A percentile compares a stretch with the other conserved stretches of the same genome.
phyloP scores from a whole-genome alignment of 768 basidiomycete species.

The Lanmaoa pseudosensibilis region DNA sequence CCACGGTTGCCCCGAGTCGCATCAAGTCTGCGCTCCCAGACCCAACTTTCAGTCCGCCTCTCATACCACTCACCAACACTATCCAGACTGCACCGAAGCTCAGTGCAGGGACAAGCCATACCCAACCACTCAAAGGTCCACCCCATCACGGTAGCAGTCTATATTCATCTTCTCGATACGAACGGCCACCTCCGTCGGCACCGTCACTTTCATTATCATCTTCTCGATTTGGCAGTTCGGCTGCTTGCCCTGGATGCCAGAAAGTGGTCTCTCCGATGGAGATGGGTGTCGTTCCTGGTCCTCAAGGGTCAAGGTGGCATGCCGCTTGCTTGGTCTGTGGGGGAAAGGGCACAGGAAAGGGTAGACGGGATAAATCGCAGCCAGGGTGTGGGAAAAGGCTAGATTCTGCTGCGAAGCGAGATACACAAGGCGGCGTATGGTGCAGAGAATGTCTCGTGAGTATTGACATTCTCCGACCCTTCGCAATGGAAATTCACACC shows the following conservation, averaged over 20 bases:
- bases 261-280: conserved; percentile 81
- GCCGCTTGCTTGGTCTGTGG: conserved; percentile 76
- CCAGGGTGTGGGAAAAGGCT: conserved; percentile 83
- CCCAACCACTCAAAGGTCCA: conserved; percentile 15
- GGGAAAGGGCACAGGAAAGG: conserved; percentile 51
- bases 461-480: conserved; percentile 6
- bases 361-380: conserved; percentile 52
- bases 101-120: conserved; percentile 1
- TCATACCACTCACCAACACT: conserved; percentile 20
- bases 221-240: conserved; percentile 39
- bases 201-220: conserved; percentile 16
- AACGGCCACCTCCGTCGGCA: conserved; percentile 21
- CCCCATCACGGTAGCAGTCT: conserved; percentile 9
- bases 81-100: conserved; percentile 10
- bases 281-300: conserved; percentile 80
- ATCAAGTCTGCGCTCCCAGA: conserved; percentile 13
- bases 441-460: conserved; percentile 82
- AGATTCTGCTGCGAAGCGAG: conserved; percentile 79
- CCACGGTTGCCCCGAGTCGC: conserved; percentile 4
- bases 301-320: conserved; percentile 82
- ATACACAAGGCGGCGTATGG: conserved; percentile 70
- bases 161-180: conserved; percentile 34
- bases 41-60: conserved; percentile 19
- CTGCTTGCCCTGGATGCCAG: conserved; percentile 73
- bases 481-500: conserved; percentile 4